These are phyloP conservation scores for Candida cerambycidarum DNA, from an alignment of 805 yeast genomes.

Conservation along the genomic window DNA sequence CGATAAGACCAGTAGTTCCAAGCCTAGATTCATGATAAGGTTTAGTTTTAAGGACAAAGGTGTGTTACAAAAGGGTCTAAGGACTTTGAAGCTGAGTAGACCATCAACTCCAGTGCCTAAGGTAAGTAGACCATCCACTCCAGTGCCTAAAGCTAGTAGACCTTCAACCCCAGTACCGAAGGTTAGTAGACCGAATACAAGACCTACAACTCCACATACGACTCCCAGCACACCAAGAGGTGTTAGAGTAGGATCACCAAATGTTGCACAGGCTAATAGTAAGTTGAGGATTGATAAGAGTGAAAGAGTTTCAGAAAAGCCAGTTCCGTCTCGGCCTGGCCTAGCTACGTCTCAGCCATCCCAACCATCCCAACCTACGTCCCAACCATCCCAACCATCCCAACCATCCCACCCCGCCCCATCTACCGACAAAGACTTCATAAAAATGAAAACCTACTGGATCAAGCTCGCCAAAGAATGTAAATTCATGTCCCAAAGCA, in stretches of 20 bases:
- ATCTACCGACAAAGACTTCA: too few species aligned
- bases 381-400: too few species aligned
- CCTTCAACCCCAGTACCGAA: not conserved
- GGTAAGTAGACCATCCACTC: not conserved
- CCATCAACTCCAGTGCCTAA: conserved; percentile 4
- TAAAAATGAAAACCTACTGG: conserved; percentile 18
- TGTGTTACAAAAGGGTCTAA: not conserved
- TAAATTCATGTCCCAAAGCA: conserved; percentile 15
- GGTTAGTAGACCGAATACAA: not conserved
- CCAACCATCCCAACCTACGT: too few species aligned
- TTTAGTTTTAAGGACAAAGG: conserved; percentile 7
- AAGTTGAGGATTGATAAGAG: too few species aligned
- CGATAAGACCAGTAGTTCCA: conserved; percentile 22
- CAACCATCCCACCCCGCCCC: too few species aligned
- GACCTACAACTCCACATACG: not conserved
- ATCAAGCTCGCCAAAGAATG: conserved; percentile 21
- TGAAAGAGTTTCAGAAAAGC: too few species aligned
- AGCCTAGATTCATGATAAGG: conserved; percentile 19
- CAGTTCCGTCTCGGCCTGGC: too few species aligned
- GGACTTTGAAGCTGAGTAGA: not conserved
- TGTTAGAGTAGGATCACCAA: too few species aligned
- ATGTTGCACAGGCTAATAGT: too few species aligned
- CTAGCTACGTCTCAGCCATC: too few species aligned
- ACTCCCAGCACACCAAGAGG: too few species aligned
- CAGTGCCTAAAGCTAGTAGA: not conserved